These are phyloP conservation scores for Albatrellus ellisii DNA, from an alignment of 768 basidiomycete species.

Conservation along the genomic window DNA sequence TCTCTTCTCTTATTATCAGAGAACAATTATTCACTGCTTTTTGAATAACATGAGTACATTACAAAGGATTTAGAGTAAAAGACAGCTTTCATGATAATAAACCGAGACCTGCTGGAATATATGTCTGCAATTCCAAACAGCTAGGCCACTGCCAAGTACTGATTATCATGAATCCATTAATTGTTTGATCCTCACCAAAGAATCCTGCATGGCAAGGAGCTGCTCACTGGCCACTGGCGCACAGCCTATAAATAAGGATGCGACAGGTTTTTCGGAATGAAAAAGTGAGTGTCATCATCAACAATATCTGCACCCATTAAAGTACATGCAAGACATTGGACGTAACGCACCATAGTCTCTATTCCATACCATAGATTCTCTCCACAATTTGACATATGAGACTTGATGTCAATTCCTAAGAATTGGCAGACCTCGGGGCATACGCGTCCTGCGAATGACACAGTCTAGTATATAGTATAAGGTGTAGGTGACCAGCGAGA, in stretches of 20 bases:
- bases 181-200: too few relatives aligned
- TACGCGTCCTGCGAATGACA: conserved; percentile 7
- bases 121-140: conserved; percentile 32
- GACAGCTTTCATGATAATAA: conserved; percentile 25
- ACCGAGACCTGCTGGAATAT: conserved; percentile 35
- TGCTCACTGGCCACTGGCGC: conserved; percentile 28
- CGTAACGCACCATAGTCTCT: conserved; percentile 26
- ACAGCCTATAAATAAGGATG: conserved; percentile 29
- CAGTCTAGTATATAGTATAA: background rate
- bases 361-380: conserved; percentile 34
- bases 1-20: conserved; percentile 34
- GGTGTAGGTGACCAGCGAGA: background rate
- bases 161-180: background rate
- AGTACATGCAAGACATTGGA: background rate
- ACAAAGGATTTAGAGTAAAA: conserved; percentile 1
- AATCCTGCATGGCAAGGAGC: background rate
- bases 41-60: background rate
- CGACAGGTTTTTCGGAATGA: conserved; percentile 22
- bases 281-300: conserved; percentile 1
- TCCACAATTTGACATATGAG: conserved; percentile 33
- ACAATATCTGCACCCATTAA: background rate
- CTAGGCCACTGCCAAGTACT: conserved; percentile 33
- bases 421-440: conserved; percentile 31
- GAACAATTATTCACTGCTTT: conserved; percentile 33
- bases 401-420: conserved; percentile 35